phyloP scores from a whole-genome alignment of 1,284 basidiomycete species.

The Abortiporus biennis region DNA sequence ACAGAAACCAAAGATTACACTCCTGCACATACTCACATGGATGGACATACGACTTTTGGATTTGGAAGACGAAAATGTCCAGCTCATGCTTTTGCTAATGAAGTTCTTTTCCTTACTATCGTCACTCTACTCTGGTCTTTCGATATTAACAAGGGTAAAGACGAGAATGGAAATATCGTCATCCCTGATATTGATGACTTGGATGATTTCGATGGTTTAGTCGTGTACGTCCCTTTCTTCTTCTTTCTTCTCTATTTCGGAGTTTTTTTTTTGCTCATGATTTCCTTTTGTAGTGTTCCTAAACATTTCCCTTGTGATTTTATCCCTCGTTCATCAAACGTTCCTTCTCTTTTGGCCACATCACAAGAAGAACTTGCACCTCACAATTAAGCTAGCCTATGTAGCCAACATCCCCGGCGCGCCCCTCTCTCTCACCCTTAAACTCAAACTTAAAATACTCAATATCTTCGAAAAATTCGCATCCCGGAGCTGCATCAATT shows the following conservation, averaged over 20 bases:
- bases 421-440: too few species aligned
- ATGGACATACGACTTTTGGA: slow-evolving; percentile 9
- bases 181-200: slow-evolving; percentile 2
- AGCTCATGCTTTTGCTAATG: slow-evolving; percentile 14
- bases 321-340: background rate
- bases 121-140: slow-evolving; percentile 16
- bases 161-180: slow-evolving; percentile 9
- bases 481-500: too few species aligned
- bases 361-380: background rate
- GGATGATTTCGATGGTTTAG: slow-evolving; percentile 1
- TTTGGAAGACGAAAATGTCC: slow-evolving; percentile 12
- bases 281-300: background rate
- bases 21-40: slow-evolving; percentile 6
- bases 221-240: slow-evolving; percentile 1
- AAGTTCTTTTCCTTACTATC: slow-evolving; percentile 13
- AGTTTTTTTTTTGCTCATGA: background rate
- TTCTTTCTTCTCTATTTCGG: background rate
- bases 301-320: slow-evolving; percentile 2
- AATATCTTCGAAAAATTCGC: too few species aligned
- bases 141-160: slow-evolving; percentile 12
- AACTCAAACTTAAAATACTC: too few species aligned
- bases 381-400: too few species aligned
- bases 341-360: background rate
- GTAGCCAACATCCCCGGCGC: too few species aligned
- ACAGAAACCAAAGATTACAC: slow-evolving; percentile 7